Evolutionary conservation across 228 moss, liverwort and hornwort species (phyloP).

Genomic region (Sphagnum magellanicum): DNA sequence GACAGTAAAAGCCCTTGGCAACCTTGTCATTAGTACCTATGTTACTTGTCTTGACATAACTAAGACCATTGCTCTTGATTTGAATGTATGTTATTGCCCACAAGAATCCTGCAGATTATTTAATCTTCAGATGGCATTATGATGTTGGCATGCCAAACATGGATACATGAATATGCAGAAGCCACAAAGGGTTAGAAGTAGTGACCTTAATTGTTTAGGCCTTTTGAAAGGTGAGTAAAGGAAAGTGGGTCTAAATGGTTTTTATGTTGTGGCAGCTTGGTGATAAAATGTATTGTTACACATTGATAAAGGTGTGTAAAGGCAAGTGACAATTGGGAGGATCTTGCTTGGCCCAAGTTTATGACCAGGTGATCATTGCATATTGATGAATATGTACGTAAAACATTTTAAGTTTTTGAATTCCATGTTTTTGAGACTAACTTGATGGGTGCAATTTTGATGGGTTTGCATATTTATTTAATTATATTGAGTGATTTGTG

Average conservation of each 20-base stretch:
- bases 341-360: constrained; percentile 88
- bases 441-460: too few relatives aligned
- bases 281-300: constrained; percentile 73
- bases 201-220: too few relatives aligned
- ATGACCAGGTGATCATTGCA: constrained; percentile 61
- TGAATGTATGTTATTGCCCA: constrained; percentile 49
- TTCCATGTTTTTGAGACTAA: neutral
- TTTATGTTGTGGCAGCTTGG: constrained; percentile 31
- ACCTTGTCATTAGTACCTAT: constrained; percentile 97
- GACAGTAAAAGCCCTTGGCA: constrained; percentile 93
- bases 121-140: too few relatives aligned
- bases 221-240: neutral
- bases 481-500: neutral
- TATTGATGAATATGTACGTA: neutral
- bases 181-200: too few relatives aligned
- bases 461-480: too few relatives aligned
- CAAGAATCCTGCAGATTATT: too few relatives aligned
- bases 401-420: neutral
- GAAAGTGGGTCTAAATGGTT: neutral
- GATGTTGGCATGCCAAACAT: too few relatives aligned
- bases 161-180: too few relatives aligned
- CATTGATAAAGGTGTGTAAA: constrained; percentile 79
- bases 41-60: constrained; percentile 94
- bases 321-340: constrained; percentile 92
- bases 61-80: constrained; percentile 91